Evolutionary conservation across 2,329 filamentous ascomycete genomes (phyloP).

Genomic region (Diaporthe capsici): DNA sequence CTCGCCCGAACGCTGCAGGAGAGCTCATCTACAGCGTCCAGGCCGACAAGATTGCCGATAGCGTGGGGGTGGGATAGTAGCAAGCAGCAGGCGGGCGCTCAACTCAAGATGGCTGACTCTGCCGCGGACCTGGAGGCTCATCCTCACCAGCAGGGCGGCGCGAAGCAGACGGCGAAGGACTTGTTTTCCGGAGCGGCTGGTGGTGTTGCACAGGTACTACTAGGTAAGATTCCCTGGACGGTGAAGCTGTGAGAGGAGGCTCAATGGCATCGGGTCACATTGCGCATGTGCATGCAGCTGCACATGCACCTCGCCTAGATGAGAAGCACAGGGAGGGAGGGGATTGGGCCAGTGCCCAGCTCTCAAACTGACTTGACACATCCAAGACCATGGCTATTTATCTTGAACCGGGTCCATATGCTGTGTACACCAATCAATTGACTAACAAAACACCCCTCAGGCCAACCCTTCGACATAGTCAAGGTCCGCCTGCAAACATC

Average conservation of each 20-base stretch:
- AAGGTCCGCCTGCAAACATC: constrained; percentile 97
- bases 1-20: background rate
- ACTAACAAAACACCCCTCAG: constrained; percentile 52
- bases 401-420: background rate
- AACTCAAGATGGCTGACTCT: constrained; percentile 52
- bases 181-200: constrained; percentile 91
- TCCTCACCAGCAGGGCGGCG: constrained; percentile 50
- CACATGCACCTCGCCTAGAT: background rate
- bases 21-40: background rate
- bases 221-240: constrained; percentile 72
- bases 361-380: background rate
- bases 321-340: background rate
- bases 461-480: constrained; percentile 88
- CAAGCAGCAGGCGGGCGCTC: constrained; percentile 6
- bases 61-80: constrained; percentile 36
- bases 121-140: constrained; percentile 54
- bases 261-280: background rate
- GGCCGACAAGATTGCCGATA: background rate
- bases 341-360: constrained; percentile 18
- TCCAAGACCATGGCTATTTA: background rate
- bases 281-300: background rate
- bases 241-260: background rate
- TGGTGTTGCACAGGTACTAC: constrained; percentile 92
- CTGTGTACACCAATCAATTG: background rate
- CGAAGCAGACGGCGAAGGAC: constrained; percentile 83